Base-by-base conservation (phyloP, 306 rosid species). In the Trichosanthes cucumerina region DNA sequence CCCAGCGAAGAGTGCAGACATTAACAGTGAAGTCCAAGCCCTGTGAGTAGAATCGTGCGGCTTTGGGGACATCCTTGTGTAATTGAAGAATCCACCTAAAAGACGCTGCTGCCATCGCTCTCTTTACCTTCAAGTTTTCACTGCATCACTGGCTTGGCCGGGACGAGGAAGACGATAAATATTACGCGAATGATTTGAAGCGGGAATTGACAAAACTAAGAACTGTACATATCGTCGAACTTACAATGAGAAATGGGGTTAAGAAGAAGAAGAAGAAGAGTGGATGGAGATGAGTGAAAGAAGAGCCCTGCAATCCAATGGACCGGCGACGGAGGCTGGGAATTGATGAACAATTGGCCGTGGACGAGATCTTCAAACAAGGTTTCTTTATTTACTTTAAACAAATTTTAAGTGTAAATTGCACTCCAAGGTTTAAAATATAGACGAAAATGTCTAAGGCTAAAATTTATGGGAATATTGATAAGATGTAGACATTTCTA, bases 41-140 rank as follows among this genome's bases (percentile, higher is more conserved):
- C 84, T 95, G 82, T 0, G 97, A 84, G 83, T 92, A 92, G 81
- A 92, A 89, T 50, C 86, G 86, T 59, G 93, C 97, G 0, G 99
- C 99, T 85, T 87, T 88, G 2, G 96, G 97, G 68, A 92, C 96
- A 79, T 92, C 95, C 63, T 80, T 90, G 83, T 90, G 97, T 62
- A 88, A 79, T 82, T 91, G 98, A 43, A 95, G 76, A 56, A 91
- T 77, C 93, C 97, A 95, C 74, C 90, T 83, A 74, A 92, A 90
- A 26, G 97, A 92, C 74, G 90, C 95, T 65, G 91, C 93, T 88
- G 80, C 83, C 85, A 79, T 86, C 44, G 23, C 46, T 53, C 50
- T n/a, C 64, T 62, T 73, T 28, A 28, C 33, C 33, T 28, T n/a
- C 28, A 38, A 36, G 28, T 36, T 65, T 24, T 73, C 60, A 46